These are phyloP conservation scores for Suillus subluteus DNA, from an alignment of 768 basidiomycete species.

Conservation along the genomic window DNA sequence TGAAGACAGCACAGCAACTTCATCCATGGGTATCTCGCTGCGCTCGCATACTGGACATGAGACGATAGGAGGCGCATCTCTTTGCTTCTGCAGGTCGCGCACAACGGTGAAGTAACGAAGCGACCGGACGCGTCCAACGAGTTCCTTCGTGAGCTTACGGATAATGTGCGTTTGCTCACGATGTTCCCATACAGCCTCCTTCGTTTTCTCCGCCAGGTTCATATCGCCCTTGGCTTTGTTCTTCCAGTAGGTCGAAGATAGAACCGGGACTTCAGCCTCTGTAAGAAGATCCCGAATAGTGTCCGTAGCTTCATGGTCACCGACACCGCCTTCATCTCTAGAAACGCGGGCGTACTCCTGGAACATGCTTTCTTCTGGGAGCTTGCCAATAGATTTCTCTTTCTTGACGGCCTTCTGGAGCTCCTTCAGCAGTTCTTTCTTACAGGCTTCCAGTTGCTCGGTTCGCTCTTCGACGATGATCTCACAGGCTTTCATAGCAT, in stretches of 20 bases:
- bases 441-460: conserved; percentile 79
- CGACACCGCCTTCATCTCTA: conserved; percentile 67
- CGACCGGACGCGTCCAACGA: conserved; percentile 88
- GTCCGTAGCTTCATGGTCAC: conserved; percentile 76
- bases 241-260: conserved; percentile 37
- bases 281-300: conserved; percentile 62
- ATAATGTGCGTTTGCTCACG: conserved; percentile 89
- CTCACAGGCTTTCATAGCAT: conserved; percentile 93
- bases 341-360: conserved; percentile 74
- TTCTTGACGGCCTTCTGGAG: conserved; percentile 67
- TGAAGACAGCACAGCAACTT: conserved; percentile 85
- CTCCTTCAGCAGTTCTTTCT: conserved; percentile 66
- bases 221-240: conserved; percentile 57
- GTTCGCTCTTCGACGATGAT: conserved; percentile 85
- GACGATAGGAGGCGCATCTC: conserved; percentile 58
- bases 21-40: conserved; percentile 58
- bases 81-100: conserved; percentile 82
- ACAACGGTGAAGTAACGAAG: conserved; percentile 92
- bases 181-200: conserved; percentile 75
- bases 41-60: conserved; percentile 66
- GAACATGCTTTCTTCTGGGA: conserved; percentile 76
- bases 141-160: conserved; percentile 82
- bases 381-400: conserved; percentile 68
- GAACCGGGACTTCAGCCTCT: conserved; percentile 54
- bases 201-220: conserved; percentile 53